Conservation (phyloP, 192 early-diverging fungal genomes). For the Haplosporangium gracile region DNA sequence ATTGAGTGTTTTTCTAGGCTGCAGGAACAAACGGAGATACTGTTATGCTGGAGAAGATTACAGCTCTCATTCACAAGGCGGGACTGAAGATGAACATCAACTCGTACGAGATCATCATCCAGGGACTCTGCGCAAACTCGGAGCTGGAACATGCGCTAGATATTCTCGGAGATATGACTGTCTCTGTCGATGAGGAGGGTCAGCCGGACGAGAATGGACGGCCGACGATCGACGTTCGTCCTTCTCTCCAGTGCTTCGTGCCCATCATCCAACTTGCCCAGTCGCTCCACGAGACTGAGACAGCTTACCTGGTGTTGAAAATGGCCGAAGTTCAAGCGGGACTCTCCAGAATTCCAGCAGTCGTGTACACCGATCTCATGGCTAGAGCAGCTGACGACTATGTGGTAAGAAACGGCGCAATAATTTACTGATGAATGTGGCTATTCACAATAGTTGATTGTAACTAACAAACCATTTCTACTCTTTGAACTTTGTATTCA, state of each 20-base stretch:
- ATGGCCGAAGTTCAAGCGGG: conserved; percentile 57
- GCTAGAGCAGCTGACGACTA: conserved; percentile 57
- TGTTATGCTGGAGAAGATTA: conserved; percentile 34
- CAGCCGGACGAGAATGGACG: conserved; percentile 46
- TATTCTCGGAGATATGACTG: conserved; percentile 58
- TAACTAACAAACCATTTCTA: background rate
- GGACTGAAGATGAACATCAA: conserved; percentile 34
- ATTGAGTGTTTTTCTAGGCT: conserved; percentile 16
- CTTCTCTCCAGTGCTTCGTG: conserved; percentile 42
- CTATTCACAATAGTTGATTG: background rate
- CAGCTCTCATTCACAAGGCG: conserved; percentile 18
- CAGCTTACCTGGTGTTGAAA: conserved; percentile 57
- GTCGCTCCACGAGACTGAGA: conserved; percentile 35
- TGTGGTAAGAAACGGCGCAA: conserved; percentile 22
- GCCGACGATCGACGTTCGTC: conserved; percentile 37
- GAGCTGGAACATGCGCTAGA: conserved; percentile 58
- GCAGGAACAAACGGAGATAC: conserved; percentile 36
- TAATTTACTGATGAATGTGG: background rate
- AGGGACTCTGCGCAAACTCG: conserved; percentile 38
- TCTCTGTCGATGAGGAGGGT: conserved; percentile 38
- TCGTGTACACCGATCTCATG: conserved; percentile 57
- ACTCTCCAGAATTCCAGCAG: conserved; percentile 43
- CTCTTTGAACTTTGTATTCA: background rate
- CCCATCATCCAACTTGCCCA: conserved; percentile 52
- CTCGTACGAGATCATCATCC: conserved; percentile 57